These are phyloP conservation scores for Linnemannia exigua DNA, from an alignment of 192 early-diverging fungal species.

Conservation along the genomic window DNA sequence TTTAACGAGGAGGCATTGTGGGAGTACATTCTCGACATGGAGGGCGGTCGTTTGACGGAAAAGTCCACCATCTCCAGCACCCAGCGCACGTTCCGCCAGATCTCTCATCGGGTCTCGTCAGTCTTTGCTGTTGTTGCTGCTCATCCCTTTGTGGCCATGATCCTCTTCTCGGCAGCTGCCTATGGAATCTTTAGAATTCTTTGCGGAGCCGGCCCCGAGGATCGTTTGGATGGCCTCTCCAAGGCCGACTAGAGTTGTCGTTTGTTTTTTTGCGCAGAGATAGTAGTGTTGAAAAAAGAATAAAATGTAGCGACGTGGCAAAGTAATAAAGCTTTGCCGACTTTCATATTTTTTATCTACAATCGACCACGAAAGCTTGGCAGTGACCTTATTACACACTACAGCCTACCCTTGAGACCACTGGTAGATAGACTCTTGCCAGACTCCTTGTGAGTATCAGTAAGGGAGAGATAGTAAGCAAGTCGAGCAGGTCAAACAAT, in stretches of 20 bases:
- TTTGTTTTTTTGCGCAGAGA: background rate
- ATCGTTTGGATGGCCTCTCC: constrained; percentile 20
- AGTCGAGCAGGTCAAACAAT: background rate
- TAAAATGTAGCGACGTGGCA: background rate
- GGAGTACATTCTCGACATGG: constrained; percentile 38
- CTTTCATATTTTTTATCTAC: background rate
- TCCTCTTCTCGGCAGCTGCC: background rate
- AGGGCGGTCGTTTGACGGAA: constrained; percentile 25
- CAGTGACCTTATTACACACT: background rate
- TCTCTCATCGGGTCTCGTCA: constrained; percentile 20
- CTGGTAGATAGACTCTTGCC: too few species aligned
- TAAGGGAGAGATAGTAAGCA: background rate
- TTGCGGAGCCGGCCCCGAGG: constrained; percentile 16
- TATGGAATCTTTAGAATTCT: constrained; percentile 33
- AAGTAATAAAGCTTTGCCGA: background rate
- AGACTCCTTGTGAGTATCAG: background rate
- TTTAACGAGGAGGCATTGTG: constrained; percentile 28
- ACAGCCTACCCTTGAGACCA: background rate
- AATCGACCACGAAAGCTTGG: background rate
- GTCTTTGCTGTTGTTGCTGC: constrained; percentile 10
- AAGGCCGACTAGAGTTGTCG: constrained; percentile 34
- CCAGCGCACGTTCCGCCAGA: constrained; percentile 20
- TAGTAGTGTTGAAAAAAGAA: background rate
- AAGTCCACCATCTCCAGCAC: constrained; percentile 33
- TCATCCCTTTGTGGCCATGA: constrained; percentile 34